Conservation (phyloP, 192 early-diverging fungal genomes). For the Entophlyctis helioformis region DNA sequence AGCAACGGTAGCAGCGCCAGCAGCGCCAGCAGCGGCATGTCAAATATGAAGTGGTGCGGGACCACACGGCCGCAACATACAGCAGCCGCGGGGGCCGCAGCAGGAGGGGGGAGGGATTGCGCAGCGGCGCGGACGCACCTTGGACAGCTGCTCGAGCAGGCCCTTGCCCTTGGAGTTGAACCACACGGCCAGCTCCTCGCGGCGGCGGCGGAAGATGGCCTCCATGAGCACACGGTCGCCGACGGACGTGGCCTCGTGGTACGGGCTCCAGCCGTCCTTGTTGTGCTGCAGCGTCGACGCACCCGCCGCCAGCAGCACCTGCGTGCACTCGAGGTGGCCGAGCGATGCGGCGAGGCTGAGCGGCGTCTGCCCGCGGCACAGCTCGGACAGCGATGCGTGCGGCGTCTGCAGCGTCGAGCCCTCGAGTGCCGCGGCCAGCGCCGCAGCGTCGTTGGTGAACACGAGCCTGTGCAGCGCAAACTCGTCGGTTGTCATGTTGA, state of each 20-base stretch:
- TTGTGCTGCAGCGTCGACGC: constrained; percentile 22
- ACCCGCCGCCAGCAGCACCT: constrained; percentile 18
- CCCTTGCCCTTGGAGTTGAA: constrained; percentile 14
- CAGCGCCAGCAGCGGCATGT: too few relatives aligned
- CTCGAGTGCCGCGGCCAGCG: too few relatives aligned
- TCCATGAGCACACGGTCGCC: constrained; percentile 30
- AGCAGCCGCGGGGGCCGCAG: too few relatives aligned
- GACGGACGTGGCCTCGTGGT: constrained; percentile 34
- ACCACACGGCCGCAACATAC: too few relatives aligned
- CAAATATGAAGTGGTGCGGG: too few relatives aligned
- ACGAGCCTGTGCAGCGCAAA: too few relatives aligned
- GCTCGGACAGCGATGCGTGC: constrained; percentile 4
- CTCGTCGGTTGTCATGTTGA: too few relatives aligned
- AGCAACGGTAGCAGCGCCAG: too few relatives aligned
- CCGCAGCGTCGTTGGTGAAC: too few relatives aligned
- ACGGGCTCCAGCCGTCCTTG: constrained; percentile 29
- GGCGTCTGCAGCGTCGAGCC: too few relatives aligned
- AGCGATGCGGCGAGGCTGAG: constrained; percentile 34
- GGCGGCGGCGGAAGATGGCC: constrained; percentile 7
- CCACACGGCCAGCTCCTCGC: constrained; percentile 22
- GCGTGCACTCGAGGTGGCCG: constrained; percentile 14
- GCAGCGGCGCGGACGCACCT: too few relatives aligned
- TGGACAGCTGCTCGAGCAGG: constrained; percentile 9
- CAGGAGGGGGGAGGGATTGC: too few relatives aligned
- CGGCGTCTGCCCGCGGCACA: constrained; percentile 31